These are phyloP conservation scores for Solanum phureja DNA, from an alignment of 257 asterid genomes.

Conservation along the genomic window DNA sequence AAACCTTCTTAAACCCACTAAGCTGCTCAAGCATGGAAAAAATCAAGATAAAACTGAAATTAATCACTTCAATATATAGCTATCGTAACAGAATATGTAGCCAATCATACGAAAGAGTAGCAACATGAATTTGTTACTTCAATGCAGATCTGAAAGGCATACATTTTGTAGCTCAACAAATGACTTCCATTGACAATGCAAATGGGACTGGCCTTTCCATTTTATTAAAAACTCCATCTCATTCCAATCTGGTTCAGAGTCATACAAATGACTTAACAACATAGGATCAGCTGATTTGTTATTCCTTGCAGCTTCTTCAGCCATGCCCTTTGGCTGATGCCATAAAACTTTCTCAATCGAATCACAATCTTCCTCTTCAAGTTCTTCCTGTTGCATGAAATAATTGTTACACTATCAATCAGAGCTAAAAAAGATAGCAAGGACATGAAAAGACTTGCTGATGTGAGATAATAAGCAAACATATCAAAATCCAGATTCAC, in stretches of 20 bases:
- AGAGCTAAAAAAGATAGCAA: neutral
- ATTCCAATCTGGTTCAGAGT: slow-evolving; percentile 80
- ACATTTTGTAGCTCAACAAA: slow-evolving; percentile 88
- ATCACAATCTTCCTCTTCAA: slow-evolving; percentile 88
- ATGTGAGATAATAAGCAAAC: neutral
- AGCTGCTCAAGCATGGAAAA: slow-evolving; percentile 55
- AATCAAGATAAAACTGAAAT: slow-evolving; percentile 1
- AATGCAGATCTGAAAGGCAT: slow-evolving; percentile 21
- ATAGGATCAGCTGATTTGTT: slow-evolving; percentile 67
- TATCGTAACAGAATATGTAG: neutral
- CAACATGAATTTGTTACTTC: neutral
- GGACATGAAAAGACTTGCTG: neutral
- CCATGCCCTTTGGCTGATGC: slow-evolving; percentile 97
- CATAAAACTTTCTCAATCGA: slow-evolving; percentile 90
- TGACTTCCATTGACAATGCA: slow-evolving; percentile 97
- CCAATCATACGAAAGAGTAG: neutral
- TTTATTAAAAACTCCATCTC: slow-evolving; percentile 82
- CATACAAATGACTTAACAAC: slow-evolving; percentile 66
- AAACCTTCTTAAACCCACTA: slow-evolving; percentile 97
- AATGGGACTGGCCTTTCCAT: slow-evolving; percentile 99
- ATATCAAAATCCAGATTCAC: neutral
- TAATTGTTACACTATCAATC: neutral
- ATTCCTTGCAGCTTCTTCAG: slow-evolving; percentile 85
- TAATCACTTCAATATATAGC: neutral
- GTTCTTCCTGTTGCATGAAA: slow-evolving; percentile 51